These are phyloP conservation scores for Arthrobotrys iridis DNA, from an alignment of 2,329 filamentous ascomycete species.

Conservation along the genomic window DNA sequence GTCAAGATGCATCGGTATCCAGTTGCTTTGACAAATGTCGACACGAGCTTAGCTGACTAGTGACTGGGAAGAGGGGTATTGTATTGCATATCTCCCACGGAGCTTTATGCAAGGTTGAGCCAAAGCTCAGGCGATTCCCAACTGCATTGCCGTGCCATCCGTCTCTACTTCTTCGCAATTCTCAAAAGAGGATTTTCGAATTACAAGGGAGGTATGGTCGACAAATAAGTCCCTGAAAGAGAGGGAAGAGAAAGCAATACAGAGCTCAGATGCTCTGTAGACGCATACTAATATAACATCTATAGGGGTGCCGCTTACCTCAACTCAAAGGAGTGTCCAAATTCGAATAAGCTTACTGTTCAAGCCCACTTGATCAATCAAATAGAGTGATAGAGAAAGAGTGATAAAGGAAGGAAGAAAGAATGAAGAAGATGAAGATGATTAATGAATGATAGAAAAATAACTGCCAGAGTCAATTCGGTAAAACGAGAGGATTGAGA, in stretches of 20 bases:
- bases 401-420: not conserved
- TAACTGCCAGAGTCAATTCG: conserved; percentile 40
- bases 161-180: not conserved
- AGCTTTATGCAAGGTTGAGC: conserved; percentile 33
- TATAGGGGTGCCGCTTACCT: conserved; percentile 5
- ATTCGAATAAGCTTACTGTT: not conserved
- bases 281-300: not conserved
- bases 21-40: conserved; percentile 33
- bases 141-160: not conserved
- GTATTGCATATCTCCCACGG: conserved; percentile 23
- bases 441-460: conserved; percentile 17
- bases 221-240: not conserved
- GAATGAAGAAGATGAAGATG: not conserved
- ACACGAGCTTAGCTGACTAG: conserved; percentile 4
- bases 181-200: not conserved
- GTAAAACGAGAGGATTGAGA: conserved; percentile 1
- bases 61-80: conserved; percentile 3
- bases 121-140: conserved; percentile 7
- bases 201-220: not conserved
- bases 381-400: not conserved
- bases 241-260: no score
- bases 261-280: conserved; percentile 9
- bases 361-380: conserved; percentile 4
- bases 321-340: not conserved
- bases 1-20: not conserved